Evolutionary conservation across 176 grass and related monocot species (phyloP), one percentile per base, ranked within the genome.

Genomic region (Eragrostis curvula): DNA sequence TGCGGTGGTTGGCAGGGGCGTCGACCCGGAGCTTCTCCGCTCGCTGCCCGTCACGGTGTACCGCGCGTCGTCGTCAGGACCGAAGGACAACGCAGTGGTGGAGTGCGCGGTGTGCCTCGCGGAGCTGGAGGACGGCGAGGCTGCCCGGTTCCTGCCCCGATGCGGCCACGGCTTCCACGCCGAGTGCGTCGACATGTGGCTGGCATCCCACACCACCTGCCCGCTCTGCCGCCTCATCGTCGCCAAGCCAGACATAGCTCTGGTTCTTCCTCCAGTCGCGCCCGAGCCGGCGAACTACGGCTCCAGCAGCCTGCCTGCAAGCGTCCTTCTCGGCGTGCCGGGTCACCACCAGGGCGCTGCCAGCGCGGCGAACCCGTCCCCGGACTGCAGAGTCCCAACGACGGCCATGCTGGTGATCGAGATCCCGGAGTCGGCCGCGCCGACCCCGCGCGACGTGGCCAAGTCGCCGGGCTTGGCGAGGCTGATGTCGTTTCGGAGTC

Each of bases 111-210:
- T 93, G 68, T 92, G 92, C 74, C 74, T 97, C 43, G 86, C 90
- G 59, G 90, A 91, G 74, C 78, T 97, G 28, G 65, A 87, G 65
- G 95, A 93, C 57, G 90, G 91, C 47, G 87, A 89, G 44, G 82
- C 30, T 52, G 84, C 76, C 14, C 61, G 82, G 83, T 85, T 78
- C 91, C n/a, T 91, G 88, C 18, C 81, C 2, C 62, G 78, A 46
- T 89, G 92, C 77, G 85, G 91, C 73, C 81, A 94, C 53, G 91
- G 88, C 23, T 93, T 97, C 80, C 95, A 97, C 69, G 83, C 89
- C 64, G 42, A 50, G 63, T 89, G 87, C 69, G 78, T 92, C 69
- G 84, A 91, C 51, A 42, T 24, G 47, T 91, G 90, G 70, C 87
- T 91, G 0, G 76, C 78, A 3, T 84, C 88, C 24, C 90, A 89